Percentiles rank a stretch among this genome's conserved stretches.
Conservation (phyloP, 345 rosid genomes). For the Hibiscus syriacus region DNA sequence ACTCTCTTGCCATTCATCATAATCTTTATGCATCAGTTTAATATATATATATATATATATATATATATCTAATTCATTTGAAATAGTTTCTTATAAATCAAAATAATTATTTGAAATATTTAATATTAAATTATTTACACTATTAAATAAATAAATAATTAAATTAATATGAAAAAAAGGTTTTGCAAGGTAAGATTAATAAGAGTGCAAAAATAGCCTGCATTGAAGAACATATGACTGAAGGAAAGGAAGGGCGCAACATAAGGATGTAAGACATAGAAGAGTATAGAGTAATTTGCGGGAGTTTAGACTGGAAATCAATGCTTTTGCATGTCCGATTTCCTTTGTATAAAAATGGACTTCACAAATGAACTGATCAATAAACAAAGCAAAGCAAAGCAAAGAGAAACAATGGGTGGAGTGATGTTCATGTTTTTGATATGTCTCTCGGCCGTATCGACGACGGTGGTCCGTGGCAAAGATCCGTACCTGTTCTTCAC, state of each 20-base stretch:
- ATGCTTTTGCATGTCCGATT: background rate
- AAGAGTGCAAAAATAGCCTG: background rate
- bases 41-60: no score
- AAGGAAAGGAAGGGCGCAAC: background rate
- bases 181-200: no score
- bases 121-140: no score
- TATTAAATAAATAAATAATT: no score
- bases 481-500: background rate
- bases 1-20: no score
- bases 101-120: no score
- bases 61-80: no score
- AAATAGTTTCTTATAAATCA: no score
- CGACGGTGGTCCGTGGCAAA: background rate
- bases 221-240: background rate
- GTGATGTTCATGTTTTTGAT: background rate
- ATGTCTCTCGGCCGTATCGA: background rate
- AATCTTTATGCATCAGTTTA: no score
- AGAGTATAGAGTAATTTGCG: background rate
- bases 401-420: background rate
- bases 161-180: no score
- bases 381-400: background rate
- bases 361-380: no score
- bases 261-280: background rate
- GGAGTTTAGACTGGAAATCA: background rate
- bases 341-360: background rate